Conservation (phyloP, 2,329 filamentous ascomycete genomes). For the Botrytis deweyae region DNA sequence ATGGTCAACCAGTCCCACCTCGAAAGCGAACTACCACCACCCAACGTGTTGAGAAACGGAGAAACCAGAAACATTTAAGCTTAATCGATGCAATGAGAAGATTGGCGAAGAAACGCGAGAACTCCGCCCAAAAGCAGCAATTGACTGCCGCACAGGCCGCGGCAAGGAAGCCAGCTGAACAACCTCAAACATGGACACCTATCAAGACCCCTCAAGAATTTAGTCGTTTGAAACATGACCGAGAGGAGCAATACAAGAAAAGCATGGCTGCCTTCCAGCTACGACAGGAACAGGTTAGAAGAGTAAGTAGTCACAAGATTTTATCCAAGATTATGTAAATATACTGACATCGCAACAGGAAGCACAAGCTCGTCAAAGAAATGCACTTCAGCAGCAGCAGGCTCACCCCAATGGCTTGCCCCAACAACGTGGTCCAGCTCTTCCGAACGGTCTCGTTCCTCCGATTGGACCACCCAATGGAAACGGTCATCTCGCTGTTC, state of each 20-base stretch:
- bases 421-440: slow-evolving; percentile 25
- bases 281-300: slow-evolving; percentile 47
- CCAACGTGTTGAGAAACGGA: slow-evolving; percentile 79
- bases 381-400: slow-evolving; percentile 31
- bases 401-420: slow-evolving; percentile 18
- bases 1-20: slow-evolving; percentile 51
- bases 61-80: slow-evolving; percentile 81
- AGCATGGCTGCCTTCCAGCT: slow-evolving; percentile 51
- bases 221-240: slow-evolving; percentile 82
- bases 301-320: slow-evolving; percentile 46
- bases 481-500: slow-evolving; percentile 29
- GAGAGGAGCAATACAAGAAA: slow-evolving; percentile 68
- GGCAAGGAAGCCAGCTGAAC: slow-evolving; percentile 77
- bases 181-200: slow-evolving; percentile 46
- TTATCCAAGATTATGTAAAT: not conserved
- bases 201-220: slow-evolving; percentile 80
- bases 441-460: slow-evolving; percentile 29
- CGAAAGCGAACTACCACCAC: slow-evolving; percentile 74
- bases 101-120: slow-evolving; percentile 89
- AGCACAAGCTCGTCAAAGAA: slow-evolving; percentile 36
- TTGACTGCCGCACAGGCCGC: slow-evolving; percentile 74
- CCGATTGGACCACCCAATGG: slow-evolving; percentile 28
- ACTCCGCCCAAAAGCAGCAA: slow-evolving; percentile 80
- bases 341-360: slow-evolving; percentile 43
- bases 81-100: slow-evolving; percentile 95